These are phyloP conservation scores for Pyrenophora seminiperda DNA, from an alignment of 2,329 filamentous ascomycete genomes.

Conservation along the genomic window DNA sequence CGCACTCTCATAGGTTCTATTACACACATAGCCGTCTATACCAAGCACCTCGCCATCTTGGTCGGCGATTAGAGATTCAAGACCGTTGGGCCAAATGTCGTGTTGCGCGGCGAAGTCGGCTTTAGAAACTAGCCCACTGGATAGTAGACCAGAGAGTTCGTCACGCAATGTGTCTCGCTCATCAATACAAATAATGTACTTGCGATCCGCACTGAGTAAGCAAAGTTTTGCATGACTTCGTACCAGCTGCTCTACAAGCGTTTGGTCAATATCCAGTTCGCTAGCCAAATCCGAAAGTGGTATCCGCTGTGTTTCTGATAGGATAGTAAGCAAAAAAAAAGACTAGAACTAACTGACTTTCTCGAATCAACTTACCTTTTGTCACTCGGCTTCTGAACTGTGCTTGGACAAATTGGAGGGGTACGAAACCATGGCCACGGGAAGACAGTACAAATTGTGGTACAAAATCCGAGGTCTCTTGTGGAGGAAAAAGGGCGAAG, in stretches of 20 bases:
- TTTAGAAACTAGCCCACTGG: conserved; percentile 23
- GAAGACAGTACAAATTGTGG: conserved; percentile 29
- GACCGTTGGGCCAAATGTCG: conserved; percentile 29
- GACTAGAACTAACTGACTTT: too few species aligned
- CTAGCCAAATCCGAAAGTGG: conserved; percentile 20
- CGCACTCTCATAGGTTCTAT: conserved; percentile 11
- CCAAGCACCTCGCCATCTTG: conserved; percentile 17
- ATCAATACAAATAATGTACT: conserved; percentile 31
- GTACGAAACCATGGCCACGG: conserved; percentile 36
- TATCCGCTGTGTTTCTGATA: conserved; percentile 20
- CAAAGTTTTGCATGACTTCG: conserved; percentile 21
- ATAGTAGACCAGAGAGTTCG: conserved; percentile 14
- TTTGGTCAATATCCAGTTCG: conserved; percentile 29
- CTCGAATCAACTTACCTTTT: conserved; percentile 10
- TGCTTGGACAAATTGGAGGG: conserved; percentile 23
- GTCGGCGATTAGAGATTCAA: conserved; percentile 26
- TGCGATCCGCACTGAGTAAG: conserved; percentile 31
- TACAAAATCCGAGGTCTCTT: conserved; percentile 11
- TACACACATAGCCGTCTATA: conserved; percentile 26
- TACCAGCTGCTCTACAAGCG: conserved; percentile 28
- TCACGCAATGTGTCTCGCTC: conserved; percentile 26
- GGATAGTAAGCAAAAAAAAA: conserved; percentile 4
- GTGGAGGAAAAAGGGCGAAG: conserved; percentile 29
- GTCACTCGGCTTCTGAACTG: conserved; percentile 30
- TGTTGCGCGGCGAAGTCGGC: conserved; percentile 24